Base-by-base conservation (phyloP, 495 filamentous ascomycete genomes). In the Hypoxylon perforatum region DNA sequence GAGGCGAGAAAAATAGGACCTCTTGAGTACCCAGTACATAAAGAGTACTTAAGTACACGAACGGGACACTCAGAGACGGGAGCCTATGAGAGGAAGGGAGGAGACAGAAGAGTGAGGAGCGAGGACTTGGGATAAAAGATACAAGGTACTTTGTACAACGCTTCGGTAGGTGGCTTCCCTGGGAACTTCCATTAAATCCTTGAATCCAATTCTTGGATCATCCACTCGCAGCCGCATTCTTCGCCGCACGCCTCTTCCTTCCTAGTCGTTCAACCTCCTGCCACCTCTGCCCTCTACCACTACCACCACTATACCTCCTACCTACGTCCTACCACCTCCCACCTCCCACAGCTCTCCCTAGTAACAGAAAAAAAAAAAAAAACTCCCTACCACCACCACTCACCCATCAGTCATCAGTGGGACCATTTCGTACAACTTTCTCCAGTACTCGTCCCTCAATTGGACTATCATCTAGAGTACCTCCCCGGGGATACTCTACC, bases 231-330 rank as follows among this genome's bases (percentile, higher is more conserved):
- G 63, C 62, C 67, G 62, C 62, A 66, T 66, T 70, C 63, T 70
- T 70, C 67, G 67, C 67, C 67, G 62, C 67, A 70, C 63, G 67
- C 67, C 67, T 66, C 67, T 65, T 64, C 66, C 66, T 69, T 65
- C 63, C 41, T 61, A 48, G 57, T 55, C 52, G 30, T 48, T 65
- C 63, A 70, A 65, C 62, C 62, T 70, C 67, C 54, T 36, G 49
- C 45, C 46, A 44, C 39, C 22, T 23, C 7, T 21, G 1, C 4
- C 14, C 35, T 17, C 12, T 15, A 28, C 25, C 25, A 3, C 25
- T 28, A 7, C 30, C 30, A 33, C 8, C 30, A 33, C 30, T 10
- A 5, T 5, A 33, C 11, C 30, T 33, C 11, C 8, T 5, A 5
- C 30, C 7, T 33, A 33, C 30, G 11, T 10, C 11, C 25, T 28